Conservation (phyloP, 2,329 filamentous ascomycete species). For the Apiospora saccharicola region DNA sequence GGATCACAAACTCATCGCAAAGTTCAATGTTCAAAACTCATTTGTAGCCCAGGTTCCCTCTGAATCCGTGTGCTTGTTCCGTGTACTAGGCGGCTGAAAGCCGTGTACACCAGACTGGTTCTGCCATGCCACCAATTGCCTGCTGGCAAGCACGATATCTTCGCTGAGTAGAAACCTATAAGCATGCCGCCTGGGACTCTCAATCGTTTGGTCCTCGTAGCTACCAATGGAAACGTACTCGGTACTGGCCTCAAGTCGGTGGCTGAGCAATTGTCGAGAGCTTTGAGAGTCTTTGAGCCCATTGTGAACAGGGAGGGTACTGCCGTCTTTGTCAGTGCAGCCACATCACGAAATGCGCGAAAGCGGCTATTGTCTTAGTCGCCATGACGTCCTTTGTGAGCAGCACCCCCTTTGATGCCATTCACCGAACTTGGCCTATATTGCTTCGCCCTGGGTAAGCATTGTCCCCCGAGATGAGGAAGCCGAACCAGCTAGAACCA, state of each 20-base stretch:
- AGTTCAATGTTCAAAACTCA: too few relatives aligned
- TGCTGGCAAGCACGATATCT: neutral
- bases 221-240: neutral
- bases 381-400: slow-evolving; percentile 5
- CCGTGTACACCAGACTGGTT: neutral
- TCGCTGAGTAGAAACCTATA: neutral
- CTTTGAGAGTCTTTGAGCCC: neutral
- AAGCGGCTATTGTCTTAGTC: slow-evolving; percentile 2
- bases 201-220: neutral
- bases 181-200: neutral
- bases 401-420: neutral
- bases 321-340: neutral
- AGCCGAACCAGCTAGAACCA: neutral
- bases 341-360: neutral
- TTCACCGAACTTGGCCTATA: neutral
- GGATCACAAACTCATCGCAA: neutral
- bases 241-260: neutral
- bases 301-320: neutral
- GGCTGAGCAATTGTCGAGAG: neutral
- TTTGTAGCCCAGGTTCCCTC: neutral
- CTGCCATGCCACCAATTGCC: neutral
- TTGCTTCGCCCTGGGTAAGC: neutral
- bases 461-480: neutral
- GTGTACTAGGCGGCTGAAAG: too few relatives aligned
- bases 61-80: neutral